Base-by-base conservation (phyloP, 495 filamentous ascomycete genomes). In the Talaromyces thailandensis region DNA sequence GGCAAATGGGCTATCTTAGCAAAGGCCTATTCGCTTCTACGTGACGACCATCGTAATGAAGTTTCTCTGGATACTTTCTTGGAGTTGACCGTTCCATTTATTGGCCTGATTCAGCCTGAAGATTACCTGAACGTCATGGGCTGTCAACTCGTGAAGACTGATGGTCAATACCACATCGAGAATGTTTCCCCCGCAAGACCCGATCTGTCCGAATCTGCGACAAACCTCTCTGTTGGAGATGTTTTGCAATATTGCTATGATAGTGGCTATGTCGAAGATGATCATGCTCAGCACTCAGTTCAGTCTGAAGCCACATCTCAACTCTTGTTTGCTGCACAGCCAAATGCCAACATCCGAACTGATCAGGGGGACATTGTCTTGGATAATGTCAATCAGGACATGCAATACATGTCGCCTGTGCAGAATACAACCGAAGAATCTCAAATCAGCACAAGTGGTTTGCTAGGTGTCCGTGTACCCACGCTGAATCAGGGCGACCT, bases 1-100 rank as follows among this genome's bases (percentile, higher is more conserved):
- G 66, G 70, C 6, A 75, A 79, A 58, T 83, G 81, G 81, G 66
- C 66, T 31, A 68, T 83, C 29, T 58, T 82, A 29, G 79, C 79
- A 9, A 75, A 75, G 65, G 72, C 78, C 14, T 83, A 78, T 66
- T 79, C 80, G 37, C 64, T 66, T n/a, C 71, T 83, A 53, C 80
- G 81, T 37, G 79, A 82, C 61, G 56, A 74, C 35, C 76, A 76
- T 59, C 55, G 67, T 6, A 65, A 71, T 31, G 31, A 35, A 11
- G 73, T 72, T 6, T 67, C 74, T 25, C 67, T 82, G 18, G 69
- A 72, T 48, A 28, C 60, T 21, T 82, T 77, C 63, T 64, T 81
- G 12, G 61, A 59, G 26, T 64, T 78, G 29, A 69, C 70, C 28
- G 69, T 66, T 53, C 67, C 73, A 23, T 68, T 70, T 43, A 68